A percentile compares a stretch with the other conserved stretches of the same genome.
Conservation (phyloP, 164 flowering plant genomes). For the Litsea cubeba region DNA sequence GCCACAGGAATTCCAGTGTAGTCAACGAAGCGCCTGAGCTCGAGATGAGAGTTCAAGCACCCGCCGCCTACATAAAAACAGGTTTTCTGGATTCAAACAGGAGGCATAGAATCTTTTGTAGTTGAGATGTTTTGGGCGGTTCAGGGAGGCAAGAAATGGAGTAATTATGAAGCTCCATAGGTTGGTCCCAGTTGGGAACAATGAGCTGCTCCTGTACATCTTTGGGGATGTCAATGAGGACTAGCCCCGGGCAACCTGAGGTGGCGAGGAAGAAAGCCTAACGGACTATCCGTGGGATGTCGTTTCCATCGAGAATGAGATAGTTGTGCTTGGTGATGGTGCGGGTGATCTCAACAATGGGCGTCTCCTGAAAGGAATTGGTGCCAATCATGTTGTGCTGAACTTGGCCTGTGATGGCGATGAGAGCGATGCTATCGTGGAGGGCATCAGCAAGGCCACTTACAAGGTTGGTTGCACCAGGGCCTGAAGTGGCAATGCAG, state of each 20-base stretch:
- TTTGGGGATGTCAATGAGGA: conserved; percentile 62
- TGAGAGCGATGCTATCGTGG: conserved; percentile 56
- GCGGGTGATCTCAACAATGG: conserved; percentile 63
- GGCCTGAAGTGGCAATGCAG: conserved; percentile 78
- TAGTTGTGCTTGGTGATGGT: conserved; percentile 73
- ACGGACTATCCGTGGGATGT: conserved; percentile 47
- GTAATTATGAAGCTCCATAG: conserved; percentile 43
- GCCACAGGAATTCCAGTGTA: conserved; percentile 68
- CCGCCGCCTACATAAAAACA: conserved; percentile 70
- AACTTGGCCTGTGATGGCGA: conserved; percentile 70
- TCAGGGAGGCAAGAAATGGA: conserved; percentile 40
- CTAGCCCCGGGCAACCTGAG: conserved; percentile 64
- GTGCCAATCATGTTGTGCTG: conserved; percentile 72
- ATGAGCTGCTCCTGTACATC: conserved; percentile 57
- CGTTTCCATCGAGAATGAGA: conserved; percentile 54
- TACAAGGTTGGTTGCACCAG: conserved; percentile 72
- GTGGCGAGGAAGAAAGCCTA: conserved; percentile 56
- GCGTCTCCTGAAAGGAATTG: conserved; percentile 68
- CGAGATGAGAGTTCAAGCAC: conserved; percentile 57
- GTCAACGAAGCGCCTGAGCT: conserved; percentile 49
- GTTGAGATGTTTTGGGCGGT: conserved; percentile 19
- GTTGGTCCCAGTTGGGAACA: conserved; percentile 47
- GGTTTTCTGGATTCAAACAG: conserved; percentile 55
- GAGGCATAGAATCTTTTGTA: conserved; percentile 53
- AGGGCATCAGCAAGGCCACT: conserved; percentile 69